Conservation (phyloP, 2,329 filamentous ascomycete genomes). For the Colletotrichum spaethianum region DNA sequence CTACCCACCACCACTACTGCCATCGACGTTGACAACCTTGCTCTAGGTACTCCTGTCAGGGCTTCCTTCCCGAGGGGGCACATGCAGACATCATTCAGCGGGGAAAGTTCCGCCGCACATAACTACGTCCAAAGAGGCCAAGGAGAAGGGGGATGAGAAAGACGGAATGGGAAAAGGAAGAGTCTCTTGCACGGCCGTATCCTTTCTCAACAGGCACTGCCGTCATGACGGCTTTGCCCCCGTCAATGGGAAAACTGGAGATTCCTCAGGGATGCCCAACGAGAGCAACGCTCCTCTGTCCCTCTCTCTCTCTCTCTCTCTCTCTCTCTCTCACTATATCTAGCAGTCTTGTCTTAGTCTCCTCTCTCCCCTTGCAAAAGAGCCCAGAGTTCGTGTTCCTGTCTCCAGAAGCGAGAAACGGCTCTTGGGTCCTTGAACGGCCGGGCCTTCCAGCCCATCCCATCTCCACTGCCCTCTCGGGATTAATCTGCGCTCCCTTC, state of each 20-base stretch:
- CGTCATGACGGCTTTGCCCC: not conserved
- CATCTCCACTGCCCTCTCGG: conserved; percentile 36
- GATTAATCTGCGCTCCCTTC: conserved; percentile 33
- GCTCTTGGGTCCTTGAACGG: not conserved
- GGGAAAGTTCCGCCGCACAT: not conserved
- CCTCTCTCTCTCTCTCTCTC: not conserved
- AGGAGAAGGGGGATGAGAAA: not conserved
- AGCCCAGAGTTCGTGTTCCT: not conserved
- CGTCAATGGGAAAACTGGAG: not conserved
- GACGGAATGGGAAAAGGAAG: not conserved
- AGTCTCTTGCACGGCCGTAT: not conserved
- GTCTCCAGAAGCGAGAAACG: not conserved
- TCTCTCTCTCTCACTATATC: not conserved
- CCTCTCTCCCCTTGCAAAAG: not conserved
- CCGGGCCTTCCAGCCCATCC: not conserved
- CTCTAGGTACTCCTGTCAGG: conserved; percentile 29
- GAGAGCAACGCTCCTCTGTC: not conserved
- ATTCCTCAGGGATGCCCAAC: not conserved
- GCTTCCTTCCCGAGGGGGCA: not conserved
- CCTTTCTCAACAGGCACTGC: not conserved
- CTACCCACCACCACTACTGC: conserved; percentile 8
- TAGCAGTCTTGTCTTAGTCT: not conserved
- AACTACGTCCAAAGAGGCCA: not conserved
- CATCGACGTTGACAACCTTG: conserved; percentile 21
- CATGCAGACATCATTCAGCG: conserved; percentile 14